These are phyloP conservation scores for Fusarium sororula DNA, from an alignment of 2,329 filamentous ascomycete species.

Conservation along the genomic window DNA sequence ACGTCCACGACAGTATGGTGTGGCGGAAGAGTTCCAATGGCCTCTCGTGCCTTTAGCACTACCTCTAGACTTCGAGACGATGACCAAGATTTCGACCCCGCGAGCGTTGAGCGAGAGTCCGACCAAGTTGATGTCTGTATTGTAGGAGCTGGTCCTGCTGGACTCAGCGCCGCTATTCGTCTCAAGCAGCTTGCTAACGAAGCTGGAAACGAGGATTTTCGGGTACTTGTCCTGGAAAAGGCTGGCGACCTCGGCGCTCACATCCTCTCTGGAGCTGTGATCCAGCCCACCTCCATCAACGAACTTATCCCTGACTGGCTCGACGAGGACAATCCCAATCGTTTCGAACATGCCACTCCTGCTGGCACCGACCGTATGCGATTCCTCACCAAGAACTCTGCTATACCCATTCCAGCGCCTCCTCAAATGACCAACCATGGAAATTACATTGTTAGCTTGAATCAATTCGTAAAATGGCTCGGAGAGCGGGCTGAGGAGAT, in stretches of 20 bases:
- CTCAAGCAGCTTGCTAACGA: constrained; percentile 96
- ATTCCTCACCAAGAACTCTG: constrained; percentile 83
- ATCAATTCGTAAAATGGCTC: constrained; percentile 95
- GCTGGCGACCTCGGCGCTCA: constrained; percentile 94
- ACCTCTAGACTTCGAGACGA: constrained; percentile 39
- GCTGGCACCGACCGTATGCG: constrained; percentile 89
- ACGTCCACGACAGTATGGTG: constrained; percentile 28
- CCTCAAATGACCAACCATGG: constrained; percentile 99
- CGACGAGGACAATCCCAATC: constrained; percentile 83
- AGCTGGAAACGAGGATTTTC: constrained; percentile 93
- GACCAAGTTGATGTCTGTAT: constrained; percentile 98
- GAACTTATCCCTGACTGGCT: constrained; percentile 96
- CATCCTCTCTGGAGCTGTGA: constrained; percentile 94
- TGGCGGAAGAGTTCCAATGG: constrained; percentile 30
- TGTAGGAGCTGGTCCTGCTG: constrained; percentile 93
- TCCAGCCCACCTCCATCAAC: constrained; percentile 86
- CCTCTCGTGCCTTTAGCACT: constrained; percentile 50
- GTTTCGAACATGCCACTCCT: constrained; percentile 88
- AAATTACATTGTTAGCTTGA: constrained; percentile 96
- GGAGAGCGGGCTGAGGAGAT: constrained; percentile 96
- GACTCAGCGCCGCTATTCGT: constrained; percentile 90
- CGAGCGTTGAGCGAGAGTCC: constrained; percentile 80
- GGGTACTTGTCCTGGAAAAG: constrained; percentile 93
- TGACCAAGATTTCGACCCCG: constrained; percentile 71
- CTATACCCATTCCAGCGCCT: constrained; percentile 85